phyloP scores from a whole-genome alignment of 2,329 filamentous ascomycete species.

The Lachnellula subtilissima region DNA sequence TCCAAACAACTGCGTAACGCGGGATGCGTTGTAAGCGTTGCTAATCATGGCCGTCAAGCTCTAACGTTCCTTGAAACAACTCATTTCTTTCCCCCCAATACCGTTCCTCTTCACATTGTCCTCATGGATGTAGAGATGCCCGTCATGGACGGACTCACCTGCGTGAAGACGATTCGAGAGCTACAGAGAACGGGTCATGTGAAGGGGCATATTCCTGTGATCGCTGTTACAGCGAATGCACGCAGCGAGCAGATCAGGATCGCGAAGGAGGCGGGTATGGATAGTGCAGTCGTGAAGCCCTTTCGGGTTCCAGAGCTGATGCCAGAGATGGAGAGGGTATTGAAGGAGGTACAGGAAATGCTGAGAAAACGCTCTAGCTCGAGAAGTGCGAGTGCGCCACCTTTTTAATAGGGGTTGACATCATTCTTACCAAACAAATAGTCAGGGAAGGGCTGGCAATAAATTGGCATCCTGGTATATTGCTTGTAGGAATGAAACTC shows the following conservation, averaged over 20 bases:
- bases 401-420: neutral
- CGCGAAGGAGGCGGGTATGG: conserved; percentile 47
- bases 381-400: neutral
- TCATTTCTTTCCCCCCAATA: conserved; percentile 46
- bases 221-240: conserved; percentile 45
- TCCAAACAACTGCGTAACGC: conserved; percentile 53
- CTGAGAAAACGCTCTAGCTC: neutral
- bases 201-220: conserved; percentile 48
- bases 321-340: conserved; percentile 51
- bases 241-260: conserved; percentile 37
- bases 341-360: neutral
- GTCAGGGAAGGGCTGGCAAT: too few species aligned
- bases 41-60: conserved; percentile 59
- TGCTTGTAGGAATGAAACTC: too few species aligned
- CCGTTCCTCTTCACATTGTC: conserved; percentile 49
- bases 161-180: conserved; percentile 37
- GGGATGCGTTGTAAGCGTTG: conserved; percentile 56
- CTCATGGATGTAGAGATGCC: conserved; percentile 48
- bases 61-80: conserved; percentile 52
- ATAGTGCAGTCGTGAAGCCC: conserved; percentile 65
- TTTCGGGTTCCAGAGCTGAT: conserved; percentile 65
- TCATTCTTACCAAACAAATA: too few species aligned
- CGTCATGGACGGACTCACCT: conserved; percentile 44
- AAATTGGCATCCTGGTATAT: too few species aligned
- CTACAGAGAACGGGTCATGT: conserved; percentile 33